A percentile compares a stretch with the other conserved stretches of the same genome.
These are phyloP conservation scores for Thalassiosira hispida DNA, from an alignment of 352 stramenopile species.

Conservation along the genomic window DNA sequence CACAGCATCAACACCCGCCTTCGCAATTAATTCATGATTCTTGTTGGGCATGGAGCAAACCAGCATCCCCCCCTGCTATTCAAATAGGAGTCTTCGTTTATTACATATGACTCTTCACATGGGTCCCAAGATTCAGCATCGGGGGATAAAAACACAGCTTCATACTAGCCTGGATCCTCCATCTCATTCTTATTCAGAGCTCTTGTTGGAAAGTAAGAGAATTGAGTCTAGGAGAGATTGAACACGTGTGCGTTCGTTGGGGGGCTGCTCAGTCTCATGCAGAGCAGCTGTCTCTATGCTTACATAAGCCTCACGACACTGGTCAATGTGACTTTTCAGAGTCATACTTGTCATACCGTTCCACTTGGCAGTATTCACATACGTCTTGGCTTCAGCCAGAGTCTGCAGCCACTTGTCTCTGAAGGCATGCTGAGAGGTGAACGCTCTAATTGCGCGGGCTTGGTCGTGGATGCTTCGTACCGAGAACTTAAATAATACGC, in stretches of 20 bases:
- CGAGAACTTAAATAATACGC: not conserved
- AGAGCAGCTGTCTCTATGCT: not conserved
- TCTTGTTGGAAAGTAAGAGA: no score
- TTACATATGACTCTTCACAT: no score
- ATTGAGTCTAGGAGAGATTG: conserved; percentile 23
- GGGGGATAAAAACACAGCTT: no score
- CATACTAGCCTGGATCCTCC: no score
- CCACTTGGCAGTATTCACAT: conserved; percentile 15
- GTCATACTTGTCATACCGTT: conserved; percentile 18
- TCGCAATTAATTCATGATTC: no score
- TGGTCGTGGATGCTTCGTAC: conserved; percentile 9
- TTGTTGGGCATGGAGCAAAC: no score
- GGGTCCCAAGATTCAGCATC: no score
- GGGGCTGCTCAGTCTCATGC: conserved; percentile 19
- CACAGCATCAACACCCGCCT: no score
- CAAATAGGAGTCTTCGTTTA: no score
- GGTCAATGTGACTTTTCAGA: conserved; percentile 11
- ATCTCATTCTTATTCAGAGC: no score
- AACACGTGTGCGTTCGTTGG: conserved; percentile 32
- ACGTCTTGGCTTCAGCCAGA: conserved; percentile 21
- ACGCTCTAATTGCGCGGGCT: conserved; percentile 11
- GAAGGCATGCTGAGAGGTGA: conserved; percentile 17
- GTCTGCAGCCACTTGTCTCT: conserved; percentile 17
- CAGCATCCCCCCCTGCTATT: no score
- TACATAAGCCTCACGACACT: conserved; percentile 18